Evolutionary conservation across 768 basidiomycete species (phyloP).

Genomic region (Neoboletus subvelutipes): DNA sequence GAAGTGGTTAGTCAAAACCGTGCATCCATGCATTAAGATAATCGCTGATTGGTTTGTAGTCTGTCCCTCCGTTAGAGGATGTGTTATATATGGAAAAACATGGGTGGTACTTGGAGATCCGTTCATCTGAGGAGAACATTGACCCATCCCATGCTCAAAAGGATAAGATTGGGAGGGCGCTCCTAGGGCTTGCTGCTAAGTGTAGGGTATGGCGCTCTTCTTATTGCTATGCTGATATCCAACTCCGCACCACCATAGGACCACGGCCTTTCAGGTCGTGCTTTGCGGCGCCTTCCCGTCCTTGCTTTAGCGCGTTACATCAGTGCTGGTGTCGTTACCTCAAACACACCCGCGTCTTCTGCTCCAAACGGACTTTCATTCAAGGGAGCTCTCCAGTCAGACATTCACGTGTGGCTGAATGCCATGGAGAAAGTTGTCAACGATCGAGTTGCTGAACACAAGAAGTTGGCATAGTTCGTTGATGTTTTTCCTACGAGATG

Average conservation of each 20-base stretch:
- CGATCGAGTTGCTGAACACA: slow-evolving; percentile 53
- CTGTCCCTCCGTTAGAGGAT: slow-evolving; percentile 60
- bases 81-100: slow-evolving; percentile 32
- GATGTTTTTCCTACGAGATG: neutral
- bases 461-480: slow-evolving; percentile 39
- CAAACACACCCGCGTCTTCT: slow-evolving; percentile 13
- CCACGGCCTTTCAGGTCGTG: slow-evolving; percentile 89
- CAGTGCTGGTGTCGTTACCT: slow-evolving; percentile 40
- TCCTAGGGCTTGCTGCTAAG: slow-evolving; percentile 67
- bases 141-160: slow-evolving; percentile 45
- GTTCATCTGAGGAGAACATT: slow-evolving; percentile 5
- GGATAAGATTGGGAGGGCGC: slow-evolving; percentile 52
- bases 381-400: slow-evolving; percentile 18
- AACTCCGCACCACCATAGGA: slow-evolving; percentile 36
- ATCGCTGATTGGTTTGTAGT: slow-evolving; percentile 38
- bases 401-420: slow-evolving; percentile 73
- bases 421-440: slow-evolving; percentile 80
- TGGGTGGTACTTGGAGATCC: slow-evolving; percentile 5
- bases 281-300: slow-evolving; percentile 90
- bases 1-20: slow-evolving; percentile 48
- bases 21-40: neutral
- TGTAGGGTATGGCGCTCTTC: slow-evolving; percentile 64
- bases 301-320: slow-evolving; percentile 87
- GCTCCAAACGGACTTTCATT: slow-evolving; percentile 4
- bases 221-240: neutral